phyloP scores from a whole-genome alignment of 805 yeast species.

The Ascoidea asiatica region DNA sequence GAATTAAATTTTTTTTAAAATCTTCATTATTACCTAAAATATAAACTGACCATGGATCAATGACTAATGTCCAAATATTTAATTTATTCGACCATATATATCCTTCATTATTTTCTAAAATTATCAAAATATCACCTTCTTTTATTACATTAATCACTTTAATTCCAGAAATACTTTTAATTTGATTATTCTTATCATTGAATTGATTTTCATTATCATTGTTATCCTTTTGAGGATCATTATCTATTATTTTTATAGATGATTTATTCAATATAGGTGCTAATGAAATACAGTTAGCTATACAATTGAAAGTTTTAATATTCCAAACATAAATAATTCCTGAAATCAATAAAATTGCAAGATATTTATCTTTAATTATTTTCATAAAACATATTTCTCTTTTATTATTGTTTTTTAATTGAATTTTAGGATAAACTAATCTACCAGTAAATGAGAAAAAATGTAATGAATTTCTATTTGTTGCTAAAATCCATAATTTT shows the following conservation, averaged over 20 bases:
- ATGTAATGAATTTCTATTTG: slow-evolving; percentile 24
- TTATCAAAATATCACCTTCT: slow-evolving; percentile 26
- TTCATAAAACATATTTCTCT: slow-evolving; percentile 35
- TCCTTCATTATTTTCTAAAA: slow-evolving; percentile 24
- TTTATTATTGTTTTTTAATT: slow-evolving; percentile 17
- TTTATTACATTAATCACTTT: no score
- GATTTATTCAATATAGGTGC: slow-evolving; percentile 34
- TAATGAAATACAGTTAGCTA: slow-evolving; percentile 32
- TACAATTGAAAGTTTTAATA: slow-evolving; percentile 19
- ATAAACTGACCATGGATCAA: slow-evolving; percentile 19
- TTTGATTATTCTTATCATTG: slow-evolving; percentile 11
- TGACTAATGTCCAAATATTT: slow-evolving; percentile 30
- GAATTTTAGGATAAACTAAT: slow-evolving; percentile 22
- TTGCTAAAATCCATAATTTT: slow-evolving; percentile 30
- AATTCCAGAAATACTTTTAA: slow-evolving; percentile 19
- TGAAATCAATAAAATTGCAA: slow-evolving; percentile 37
- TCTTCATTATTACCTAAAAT: not conserved
- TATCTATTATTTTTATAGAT: slow-evolving; percentile 9
- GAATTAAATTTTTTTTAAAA: no score
- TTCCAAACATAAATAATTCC: slow-evolving; percentile 41
- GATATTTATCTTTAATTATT: slow-evolving; percentile 23
- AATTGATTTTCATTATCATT: slow-evolving; percentile 13
- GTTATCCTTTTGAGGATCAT: slow-evolving; percentile 12
- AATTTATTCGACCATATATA: slow-evolving; percentile 29
- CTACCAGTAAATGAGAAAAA: slow-evolving; percentile 20